Percentiles rank a stretch among this genome's conserved stretches.
Evolutionary conservation across 495 filamentous ascomycete genomes (phyloP).

Genomic region (Neurospora sp.): DNA sequence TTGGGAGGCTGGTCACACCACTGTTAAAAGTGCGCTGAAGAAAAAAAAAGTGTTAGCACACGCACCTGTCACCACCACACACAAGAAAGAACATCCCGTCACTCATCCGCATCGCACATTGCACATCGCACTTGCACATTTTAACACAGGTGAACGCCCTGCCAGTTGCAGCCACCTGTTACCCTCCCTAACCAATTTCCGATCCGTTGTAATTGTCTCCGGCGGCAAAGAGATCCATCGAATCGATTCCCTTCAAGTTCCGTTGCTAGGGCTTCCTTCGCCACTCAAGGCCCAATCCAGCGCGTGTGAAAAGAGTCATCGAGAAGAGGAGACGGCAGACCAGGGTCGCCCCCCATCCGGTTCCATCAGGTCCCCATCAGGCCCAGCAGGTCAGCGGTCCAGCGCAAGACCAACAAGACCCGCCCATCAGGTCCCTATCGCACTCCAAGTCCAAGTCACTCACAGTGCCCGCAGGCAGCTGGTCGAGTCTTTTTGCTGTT

Average conservation of each 20-base stretch:
- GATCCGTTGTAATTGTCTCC: background rate
- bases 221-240: constrained; percentile 20
- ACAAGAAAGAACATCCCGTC: background rate
- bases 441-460: constrained; percentile 18
- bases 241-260: background rate
- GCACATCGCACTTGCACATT: background rate
- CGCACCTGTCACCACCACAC: background rate
- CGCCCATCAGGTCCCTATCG: constrained; percentile 21
- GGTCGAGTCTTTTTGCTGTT: background rate
- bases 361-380: background rate
- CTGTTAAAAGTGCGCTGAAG: constrained; percentile 2
- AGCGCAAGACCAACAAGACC: constrained; percentile 6
- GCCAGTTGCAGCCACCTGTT: constrained; percentile 39
- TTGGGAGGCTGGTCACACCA: constrained; percentile 19
- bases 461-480: constrained; percentile 1
- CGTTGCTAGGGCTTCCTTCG: background rate
- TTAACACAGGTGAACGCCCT: constrained; percentile 8
- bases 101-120: background rate
- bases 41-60: background rate
- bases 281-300: constrained; percentile 26
- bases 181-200: constrained; percentile 5
- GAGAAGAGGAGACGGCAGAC: constrained; percentile 7
- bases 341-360: constrained; percentile 19
- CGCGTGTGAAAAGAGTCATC: constrained; percentile 35
- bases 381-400: background rate